Percentiles rank a stretch among this genome's conserved stretches.
phyloP scores from a whole-genome alignment of 2,329 filamentous ascomycete species.

The Cylindrodendrum hubeiense region DNA sequence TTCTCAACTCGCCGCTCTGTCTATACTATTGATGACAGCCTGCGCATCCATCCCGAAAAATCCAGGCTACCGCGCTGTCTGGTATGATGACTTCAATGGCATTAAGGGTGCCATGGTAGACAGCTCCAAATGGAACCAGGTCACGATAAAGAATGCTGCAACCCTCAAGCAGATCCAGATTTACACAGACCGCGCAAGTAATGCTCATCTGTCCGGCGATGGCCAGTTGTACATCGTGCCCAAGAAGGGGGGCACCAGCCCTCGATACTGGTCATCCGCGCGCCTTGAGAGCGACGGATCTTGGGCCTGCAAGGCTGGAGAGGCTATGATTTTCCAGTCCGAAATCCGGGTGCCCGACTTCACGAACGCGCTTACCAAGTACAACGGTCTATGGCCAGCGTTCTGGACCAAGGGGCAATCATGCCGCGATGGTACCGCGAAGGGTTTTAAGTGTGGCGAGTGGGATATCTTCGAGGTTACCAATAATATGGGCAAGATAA shows the following conservation, averaged over 20 bases:
- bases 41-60: neutral
- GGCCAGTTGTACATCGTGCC: slow-evolving; percentile 8
- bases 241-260: neutral
- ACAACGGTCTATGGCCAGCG: neutral
- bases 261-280: neutral
- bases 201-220: slow-evolving; percentile 3
- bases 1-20: neutral
- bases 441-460: slow-evolving; percentile 1
- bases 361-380: neutral
- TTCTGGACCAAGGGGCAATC: slow-evolving; percentile 5
- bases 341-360: slow-evolving; percentile 8
- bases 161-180: neutral
- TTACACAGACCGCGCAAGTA: neutral
- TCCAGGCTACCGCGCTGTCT: neutral
- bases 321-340: slow-evolving; percentile 7
- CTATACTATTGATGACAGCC: slow-evolving; percentile 1
- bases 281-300: neutral
- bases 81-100: slow-evolving; percentile 5
- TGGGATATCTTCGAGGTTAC: slow-evolving; percentile 10
- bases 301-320: neutral
- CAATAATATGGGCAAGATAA: neutral
- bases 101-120: neutral
- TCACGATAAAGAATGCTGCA: neutral
- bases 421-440: neutral
- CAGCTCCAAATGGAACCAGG: neutral